Conservation (phyloP, 768 basidiomycete species). For the Suillus clintonianus region DNA sequence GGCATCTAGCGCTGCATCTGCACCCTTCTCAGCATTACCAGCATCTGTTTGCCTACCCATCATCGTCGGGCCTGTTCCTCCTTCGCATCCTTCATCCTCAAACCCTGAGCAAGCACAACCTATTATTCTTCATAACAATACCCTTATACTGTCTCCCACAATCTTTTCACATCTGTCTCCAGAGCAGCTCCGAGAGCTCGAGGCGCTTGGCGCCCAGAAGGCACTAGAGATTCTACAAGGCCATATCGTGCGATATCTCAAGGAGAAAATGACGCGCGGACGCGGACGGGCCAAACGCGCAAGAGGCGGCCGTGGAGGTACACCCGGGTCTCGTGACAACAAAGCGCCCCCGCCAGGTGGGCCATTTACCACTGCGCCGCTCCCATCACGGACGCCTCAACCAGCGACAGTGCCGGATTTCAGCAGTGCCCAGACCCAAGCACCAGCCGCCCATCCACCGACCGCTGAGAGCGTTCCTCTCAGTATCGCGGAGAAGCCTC, state of each 20-base stretch:
- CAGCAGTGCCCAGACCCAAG: slow-evolving; percentile 2
- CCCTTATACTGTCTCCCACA: slow-evolving; percentile 79
- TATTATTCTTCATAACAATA: slow-evolving; percentile 84
- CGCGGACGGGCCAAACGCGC: slow-evolving; percentile 21
- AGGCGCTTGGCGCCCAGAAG: slow-evolving; percentile 79
- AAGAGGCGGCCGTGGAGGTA: slow-evolving; percentile 8
- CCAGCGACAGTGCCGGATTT: not conserved
- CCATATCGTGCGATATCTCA: slow-evolving; percentile 83
- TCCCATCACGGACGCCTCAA: slow-evolving; percentile 28
- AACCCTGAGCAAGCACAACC: slow-evolving; percentile 49
- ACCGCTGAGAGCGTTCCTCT: slow-evolving; percentile 20
- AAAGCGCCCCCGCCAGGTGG: slow-evolving; percentile 5
- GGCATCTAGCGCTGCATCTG: slow-evolving; percentile 10
- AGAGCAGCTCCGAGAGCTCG: slow-evolving; percentile 73
- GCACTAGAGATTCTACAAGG: slow-evolving; percentile 81
- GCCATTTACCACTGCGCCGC: slow-evolving; percentile 51
- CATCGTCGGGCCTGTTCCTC: slow-evolving; percentile 69
- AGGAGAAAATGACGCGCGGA: slow-evolving; percentile 56
- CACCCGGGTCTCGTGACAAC: slow-evolving; percentile 1
- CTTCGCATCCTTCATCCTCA: slow-evolving; percentile 53
- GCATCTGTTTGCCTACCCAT: slow-evolving; percentile 71
- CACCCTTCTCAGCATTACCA: slow-evolving; percentile 32
- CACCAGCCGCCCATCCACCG: not conserved
- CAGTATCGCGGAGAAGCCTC: slow-evolving; percentile 21
- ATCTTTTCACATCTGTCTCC: slow-evolving; percentile 79